Evolutionary conservation across 176 grass and related monocot species (phyloP).

Genomic region (Oryza meridionalis): DNA sequence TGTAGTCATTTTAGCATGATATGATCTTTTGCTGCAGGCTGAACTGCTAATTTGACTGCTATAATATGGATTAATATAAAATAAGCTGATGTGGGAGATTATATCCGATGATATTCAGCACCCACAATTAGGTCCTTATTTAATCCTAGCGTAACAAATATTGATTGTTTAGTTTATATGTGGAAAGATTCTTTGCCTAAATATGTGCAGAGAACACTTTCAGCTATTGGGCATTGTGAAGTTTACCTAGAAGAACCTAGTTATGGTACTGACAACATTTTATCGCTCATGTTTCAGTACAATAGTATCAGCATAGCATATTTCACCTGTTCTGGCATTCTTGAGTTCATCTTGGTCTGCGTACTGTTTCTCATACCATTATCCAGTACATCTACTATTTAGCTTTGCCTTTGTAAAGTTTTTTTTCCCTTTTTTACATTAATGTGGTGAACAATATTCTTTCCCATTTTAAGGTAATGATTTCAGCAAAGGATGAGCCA

Average conservation of each 20-base stretch:
- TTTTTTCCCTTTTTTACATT: slow-evolving; percentile 1
- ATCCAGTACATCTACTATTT: neutral
- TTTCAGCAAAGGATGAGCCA: slow-evolving; percentile 94
- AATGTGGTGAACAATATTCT: slow-evolving; percentile 29
- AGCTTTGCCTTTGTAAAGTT: slow-evolving; percentile 5
- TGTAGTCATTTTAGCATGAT: slow-evolving; percentile 1
- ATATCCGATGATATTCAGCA: neutral
- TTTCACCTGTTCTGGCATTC: slow-evolving; percentile 4
- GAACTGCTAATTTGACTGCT: slow-evolving; percentile 8
- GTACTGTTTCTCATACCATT: slow-evolving; percentile 11
- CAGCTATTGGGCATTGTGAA: neutral
- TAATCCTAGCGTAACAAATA: neutral
- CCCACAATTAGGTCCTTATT: neutral
- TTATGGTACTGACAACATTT: slow-evolving; percentile 22
- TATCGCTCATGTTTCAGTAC: neutral
- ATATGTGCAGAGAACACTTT: neutral
- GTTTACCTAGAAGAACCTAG: neutral
- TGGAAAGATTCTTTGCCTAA: neutral
- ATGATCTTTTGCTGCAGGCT: neutral
- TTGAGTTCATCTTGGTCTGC: neutral
- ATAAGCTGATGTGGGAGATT: neutral
- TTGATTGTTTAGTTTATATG: slow-evolving; percentile 15
- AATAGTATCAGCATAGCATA: neutral
- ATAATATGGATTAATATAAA: slow-evolving; percentile 19
- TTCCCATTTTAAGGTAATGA: slow-evolving; percentile 67